Percentiles rank a stretch among this genome's conserved stretches.
Conservation (phyloP, 2,329 filamentous ascomycete species). For the Phialocephala sp. region DNA sequence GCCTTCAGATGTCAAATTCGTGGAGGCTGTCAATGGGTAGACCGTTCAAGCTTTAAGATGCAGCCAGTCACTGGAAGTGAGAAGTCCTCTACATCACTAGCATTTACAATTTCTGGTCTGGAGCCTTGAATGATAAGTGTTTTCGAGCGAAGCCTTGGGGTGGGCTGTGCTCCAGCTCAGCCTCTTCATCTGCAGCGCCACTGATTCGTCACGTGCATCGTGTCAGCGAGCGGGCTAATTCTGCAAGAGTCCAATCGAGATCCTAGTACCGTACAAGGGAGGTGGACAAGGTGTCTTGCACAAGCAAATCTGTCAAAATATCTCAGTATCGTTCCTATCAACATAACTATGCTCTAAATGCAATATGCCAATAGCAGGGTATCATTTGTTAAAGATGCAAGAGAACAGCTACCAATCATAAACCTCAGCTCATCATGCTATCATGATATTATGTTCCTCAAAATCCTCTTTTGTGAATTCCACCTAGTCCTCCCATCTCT, state of each 20-base stretch:
- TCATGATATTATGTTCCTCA: neutral
- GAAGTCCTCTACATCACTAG: neutral
- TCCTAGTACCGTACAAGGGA: no score
- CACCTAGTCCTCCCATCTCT: conserved; percentile 60
- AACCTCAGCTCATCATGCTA: neutral
- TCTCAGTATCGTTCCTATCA: neutral
- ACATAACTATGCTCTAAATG: neutral
- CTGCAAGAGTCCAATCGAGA: neutral
- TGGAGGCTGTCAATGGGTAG: neutral
- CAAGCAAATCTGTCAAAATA: neutral
- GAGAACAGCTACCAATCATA: neutral
- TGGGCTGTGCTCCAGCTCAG: conserved; percentile 5
- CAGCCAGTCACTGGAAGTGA: neutral
- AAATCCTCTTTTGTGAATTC: neutral
- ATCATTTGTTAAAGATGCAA: conserved; percentile 7
- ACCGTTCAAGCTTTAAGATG: neutral
- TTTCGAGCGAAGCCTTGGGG: neutral
- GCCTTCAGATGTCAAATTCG: neutral
- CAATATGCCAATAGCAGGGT: conserved; percentile 12
- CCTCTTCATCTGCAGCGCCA: neutral
- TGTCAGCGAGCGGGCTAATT: neutral
- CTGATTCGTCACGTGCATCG: neutral
- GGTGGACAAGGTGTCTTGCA: neutral
- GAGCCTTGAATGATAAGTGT: neutral
- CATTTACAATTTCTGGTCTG: no score